phyloP scores from a whole-genome alignment of 352 stramenopile species.

The Phytophthora aleatoria region DNA sequence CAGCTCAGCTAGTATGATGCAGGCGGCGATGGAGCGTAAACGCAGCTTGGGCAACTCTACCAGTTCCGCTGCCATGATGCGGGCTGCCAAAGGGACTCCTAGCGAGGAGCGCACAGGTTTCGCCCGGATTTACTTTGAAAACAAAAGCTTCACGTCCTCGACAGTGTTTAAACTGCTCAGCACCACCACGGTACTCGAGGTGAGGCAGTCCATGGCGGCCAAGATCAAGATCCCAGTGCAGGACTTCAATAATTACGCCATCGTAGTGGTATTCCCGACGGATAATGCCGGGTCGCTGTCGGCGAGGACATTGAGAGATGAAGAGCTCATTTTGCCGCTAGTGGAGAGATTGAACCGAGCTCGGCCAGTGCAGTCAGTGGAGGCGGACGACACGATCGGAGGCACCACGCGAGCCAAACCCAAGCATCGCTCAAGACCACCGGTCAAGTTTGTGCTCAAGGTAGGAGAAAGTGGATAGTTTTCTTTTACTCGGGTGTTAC shows the following conservation, averaged over 20 bases:
- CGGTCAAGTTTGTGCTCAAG: conserved; percentile 87
- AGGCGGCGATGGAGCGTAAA: conserved; percentile 30
- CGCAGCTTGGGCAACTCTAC: conserved; percentile 21
- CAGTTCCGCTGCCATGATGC: conserved; percentile 24
- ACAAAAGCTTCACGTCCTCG: conserved; percentile 80
- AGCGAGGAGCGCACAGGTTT: conserved; percentile 68
- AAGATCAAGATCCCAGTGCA: conserved; percentile 77
- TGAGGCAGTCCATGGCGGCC: conserved; percentile 78
- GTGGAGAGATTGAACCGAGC: conserved; percentile 71
- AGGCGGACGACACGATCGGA: conserved; percentile 56
- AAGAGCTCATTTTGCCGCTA: conserved; percentile 77
- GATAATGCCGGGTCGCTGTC: conserved; percentile 63
- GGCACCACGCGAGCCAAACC: conserved; percentile 49
- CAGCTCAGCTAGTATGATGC: conserved; percentile 34
- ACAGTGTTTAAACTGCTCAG: conserved; percentile 78
- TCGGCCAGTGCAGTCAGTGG: conserved; percentile 38
- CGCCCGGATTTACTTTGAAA: conserved; percentile 87
- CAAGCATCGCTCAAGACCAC: conserved; percentile 62
- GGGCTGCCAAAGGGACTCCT: conserved; percentile 25
- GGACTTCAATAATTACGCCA: conserved; percentile 78
- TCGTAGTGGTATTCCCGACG: conserved; percentile 81
- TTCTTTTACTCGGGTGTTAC: conserved; percentile 1
- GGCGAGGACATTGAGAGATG: conserved; percentile 71
- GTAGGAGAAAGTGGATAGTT: conserved; percentile 21
- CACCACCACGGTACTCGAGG: conserved; percentile 74